Conservation (phyloP, 1,284 basidiomycete genomes). For the Puccinia hordei region DNA sequence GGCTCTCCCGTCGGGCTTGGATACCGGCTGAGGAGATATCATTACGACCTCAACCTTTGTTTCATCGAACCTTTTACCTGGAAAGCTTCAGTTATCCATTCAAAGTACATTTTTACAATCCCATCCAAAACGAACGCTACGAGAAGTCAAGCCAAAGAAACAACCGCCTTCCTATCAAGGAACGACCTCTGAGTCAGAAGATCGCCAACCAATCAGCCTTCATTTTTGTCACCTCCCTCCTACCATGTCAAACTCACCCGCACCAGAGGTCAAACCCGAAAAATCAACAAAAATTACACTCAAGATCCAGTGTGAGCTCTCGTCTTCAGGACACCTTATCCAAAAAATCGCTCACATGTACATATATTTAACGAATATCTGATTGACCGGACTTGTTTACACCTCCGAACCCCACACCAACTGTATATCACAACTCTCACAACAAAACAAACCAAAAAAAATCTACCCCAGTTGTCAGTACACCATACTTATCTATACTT, state of each 20-base stretch:
- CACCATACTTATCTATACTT: not conserved
- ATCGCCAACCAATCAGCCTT: no score
- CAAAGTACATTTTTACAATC: no score
- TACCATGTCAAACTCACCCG: not conserved
- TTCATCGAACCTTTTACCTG: no score
- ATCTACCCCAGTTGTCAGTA: not conserved
- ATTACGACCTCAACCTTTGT: no score
- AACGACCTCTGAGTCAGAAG: no score
- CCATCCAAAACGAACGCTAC: no score
- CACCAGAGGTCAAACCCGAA: constrained; percentile 22
- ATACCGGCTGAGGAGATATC: no score
- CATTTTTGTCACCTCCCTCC: no score
- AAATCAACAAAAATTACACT: constrained; percentile 6
- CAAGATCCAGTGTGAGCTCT: constrained; percentile 18
- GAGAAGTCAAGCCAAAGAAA: no score
- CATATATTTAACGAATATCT: not conserved
- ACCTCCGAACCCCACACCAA: not conserved
- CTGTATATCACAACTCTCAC: not conserved
- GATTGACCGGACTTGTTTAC: not conserved
- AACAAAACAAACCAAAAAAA: not conserved
- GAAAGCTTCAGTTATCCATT: no score
- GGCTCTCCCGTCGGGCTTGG: no score
- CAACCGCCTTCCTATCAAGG: no score
- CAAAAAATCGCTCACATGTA: not conserved
- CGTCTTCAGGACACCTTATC: not conserved